Evolutionary conservation across 495 filamentous ascomycete genomes (phyloP), one percentile per base, ranked within the genome.

Genomic region (Talaromyces borbonicus): DNA sequence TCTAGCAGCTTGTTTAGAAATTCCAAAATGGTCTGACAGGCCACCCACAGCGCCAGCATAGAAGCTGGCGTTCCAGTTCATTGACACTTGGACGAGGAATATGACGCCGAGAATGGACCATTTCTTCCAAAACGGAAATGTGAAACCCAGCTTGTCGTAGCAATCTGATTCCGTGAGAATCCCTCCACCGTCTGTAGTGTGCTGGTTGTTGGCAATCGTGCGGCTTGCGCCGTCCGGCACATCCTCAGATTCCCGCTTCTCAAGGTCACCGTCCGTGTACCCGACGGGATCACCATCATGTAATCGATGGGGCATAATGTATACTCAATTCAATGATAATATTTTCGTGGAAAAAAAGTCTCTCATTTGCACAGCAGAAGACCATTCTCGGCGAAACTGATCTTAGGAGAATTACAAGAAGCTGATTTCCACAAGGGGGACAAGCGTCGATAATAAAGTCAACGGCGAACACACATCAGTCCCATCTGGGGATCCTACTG

Each of bases 51-150:
- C 78, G 52, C 79, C 81, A 20, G 73, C 72, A 59, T 83, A 85
- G 5, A 84, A 64, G 23, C 71, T 75, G 9, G 80, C 77, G 63
- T 84, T 84, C 69, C 84, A 80, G 65, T 85, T 85, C 81, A 85
- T 85, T 1, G 80, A 83, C 4, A 76, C 72, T 54, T 85, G 81
- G 11, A 85, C 77, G 31, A 74, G 57, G 63, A 83, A 83, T 56
- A 85, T 78, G 56, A 83, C 67, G 37, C 63, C 69, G 43, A 85
- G 67, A 56, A 84, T 80, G 50, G 57, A 69, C 80, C 81, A 85
- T 60, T 84, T 84, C 67, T 78, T 84, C 66, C 68, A 67, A 4
- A 32, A 46, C 0, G 79, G 59, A 50, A 71, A 85, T 19, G 53
- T 57, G 52, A 68, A 84, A 27, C 78, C 80, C 1, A 83, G 70